Percentiles rank a stretch among this genome's conserved stretches.
phyloP scores from a whole-genome alignment of 768 basidiomycete genomes.

The Lactarius quietus region DNA sequence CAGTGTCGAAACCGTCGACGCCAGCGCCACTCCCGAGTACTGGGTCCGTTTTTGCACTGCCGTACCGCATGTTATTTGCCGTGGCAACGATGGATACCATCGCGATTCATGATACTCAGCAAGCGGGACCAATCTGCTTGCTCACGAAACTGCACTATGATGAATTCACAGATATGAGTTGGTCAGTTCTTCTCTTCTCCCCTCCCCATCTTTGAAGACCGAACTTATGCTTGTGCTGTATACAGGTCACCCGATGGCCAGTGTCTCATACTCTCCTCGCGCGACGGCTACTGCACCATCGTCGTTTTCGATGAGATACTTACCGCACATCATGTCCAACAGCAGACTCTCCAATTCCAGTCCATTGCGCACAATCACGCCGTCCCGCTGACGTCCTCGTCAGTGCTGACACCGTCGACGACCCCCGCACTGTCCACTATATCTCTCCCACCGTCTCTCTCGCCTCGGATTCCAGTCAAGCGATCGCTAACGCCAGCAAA shows the following conservation, averaged over 20 bases:
- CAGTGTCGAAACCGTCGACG: conserved; percentile 44
- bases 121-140: conserved; percentile 85
- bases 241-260: conserved; percentile 95
- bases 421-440: conserved; percentile 35
- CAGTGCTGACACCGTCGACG: conserved; percentile 37
- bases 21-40: conserved; percentile 44
- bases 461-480: conserved; percentile 26
- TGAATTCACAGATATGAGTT: conserved; percentile 94
- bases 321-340: conserved; percentile 83
- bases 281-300: conserved; percentile 97
- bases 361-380: conserved; percentile 86
- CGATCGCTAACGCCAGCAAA: conserved; percentile 34
- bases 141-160: conserved; percentile 95
- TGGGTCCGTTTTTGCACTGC: conserved; percentile 78
- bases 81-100: conserved; percentile 97
- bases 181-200: conserved; percentile 51
- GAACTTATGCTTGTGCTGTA: conserved; percentile 33
- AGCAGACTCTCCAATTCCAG: conserved; percentile 85
- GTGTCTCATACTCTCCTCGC: conserved; percentile 82
- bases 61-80: conserved; percentile 92
- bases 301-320: conserved; percentile 94
- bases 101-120: conserved; percentile 95
- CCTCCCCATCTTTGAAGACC: background rate
- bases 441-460: conserved; percentile 22
- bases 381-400: conserved; percentile 50